Evolutionary conservation across 2,329 filamentous ascomycete genomes (phyloP), one percentile per base, ranked within the genome.

Genomic region (Harringtonia aguacate): DNA sequence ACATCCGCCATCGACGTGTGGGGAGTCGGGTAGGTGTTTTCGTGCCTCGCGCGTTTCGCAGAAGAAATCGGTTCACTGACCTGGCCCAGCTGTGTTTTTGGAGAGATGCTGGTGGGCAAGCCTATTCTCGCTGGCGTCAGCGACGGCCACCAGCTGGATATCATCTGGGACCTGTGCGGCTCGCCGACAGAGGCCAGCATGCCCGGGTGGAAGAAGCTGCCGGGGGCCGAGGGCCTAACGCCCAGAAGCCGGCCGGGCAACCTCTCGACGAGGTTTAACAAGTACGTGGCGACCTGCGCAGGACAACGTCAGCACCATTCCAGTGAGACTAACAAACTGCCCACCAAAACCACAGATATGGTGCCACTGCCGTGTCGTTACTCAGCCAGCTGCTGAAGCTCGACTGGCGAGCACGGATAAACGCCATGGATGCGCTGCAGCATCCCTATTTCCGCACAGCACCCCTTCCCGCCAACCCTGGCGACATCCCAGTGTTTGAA

Each of bases 1-100:
- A 98, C 92, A n/a, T 87, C 89, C 14, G 89, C 92, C 10, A 95
- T 98, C 56, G 92, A 98, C 62, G 79, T 98, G 66, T 98, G 92
- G 92, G 92, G 92, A 54, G 90, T 95, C 53, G 92, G 90, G 84
- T 89, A 70, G 68, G 79, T 60, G 27, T 14, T 27, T 18, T 42
- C 15, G 22, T n/a, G 36, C 21, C 30, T 36, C 21, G 44, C 10
- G 40, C 36, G 39, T 8, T 8, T 49, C n/a, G 17, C n/a, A 30
- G 42, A 18, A 27, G 14, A n/a, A n/a, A n/a, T 33, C 15, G 13
- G 24, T 38, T 42, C 18, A 54, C 54, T 56, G 46, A 61, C 45
- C 44, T 28, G 10, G 13, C 13, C 15, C 46, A 88, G 84, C n/a
- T 98, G 92, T 58, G 88, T 98, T 3, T 95, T 98, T 64, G 92